phyloP scores from a whole-genome alignment of 176 grass and related monocot species.

The Oryza meyeriana region DNA sequence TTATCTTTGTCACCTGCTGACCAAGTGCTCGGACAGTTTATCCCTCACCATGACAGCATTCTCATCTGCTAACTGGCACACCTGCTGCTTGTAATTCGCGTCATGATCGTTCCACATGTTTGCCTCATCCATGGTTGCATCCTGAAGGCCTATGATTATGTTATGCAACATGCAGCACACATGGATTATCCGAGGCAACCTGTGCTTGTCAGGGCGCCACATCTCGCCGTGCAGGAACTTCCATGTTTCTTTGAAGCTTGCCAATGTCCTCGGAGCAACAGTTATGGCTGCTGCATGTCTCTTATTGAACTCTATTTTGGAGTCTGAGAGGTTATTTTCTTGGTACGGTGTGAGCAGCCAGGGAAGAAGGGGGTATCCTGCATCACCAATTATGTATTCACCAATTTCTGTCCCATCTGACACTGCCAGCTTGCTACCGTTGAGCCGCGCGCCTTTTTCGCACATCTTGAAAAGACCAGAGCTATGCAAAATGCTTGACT shows the following conservation, averaged over 20 bases:
- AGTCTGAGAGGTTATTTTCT: conserved; percentile 51
- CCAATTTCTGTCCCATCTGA: conserved; percentile 45
- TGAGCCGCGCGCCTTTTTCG: conserved; percentile 50
- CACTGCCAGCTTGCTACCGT: conserved; percentile 41
- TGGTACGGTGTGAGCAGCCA: conserved; percentile 72
- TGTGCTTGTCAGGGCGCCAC: conserved; percentile 94
- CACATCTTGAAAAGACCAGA: conserved; percentile 58
- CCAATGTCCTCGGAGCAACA: conserved; percentile 54
- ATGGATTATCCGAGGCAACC: conserved; percentile 87
- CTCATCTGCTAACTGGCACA: conserved; percentile 58
- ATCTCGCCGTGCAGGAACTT: conserved; percentile 86
- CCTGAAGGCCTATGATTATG: conserved; percentile 68
- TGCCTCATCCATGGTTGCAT: conserved; percentile 32
- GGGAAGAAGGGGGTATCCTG: conserved; percentile 62
- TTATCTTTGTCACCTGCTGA: conserved; percentile 8
- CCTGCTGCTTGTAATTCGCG: conserved; percentile 58
- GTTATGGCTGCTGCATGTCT: conserved; percentile 38
- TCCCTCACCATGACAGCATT: conserved; percentile 57
- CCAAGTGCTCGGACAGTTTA: conserved; percentile 50
- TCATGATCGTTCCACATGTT: conserved; percentile 44
- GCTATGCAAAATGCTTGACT: conserved; percentile 47
- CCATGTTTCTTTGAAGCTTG: conserved; percentile 86
- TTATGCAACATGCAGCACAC: conserved; percentile 89
- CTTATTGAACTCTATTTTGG: conserved; percentile 46
- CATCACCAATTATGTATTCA: conserved; percentile 69